These are phyloP conservation scores for Leccinum ochraceum DNA, from an alignment of 768 basidiomycete genomes.

Conservation along the genomic window DNA sequence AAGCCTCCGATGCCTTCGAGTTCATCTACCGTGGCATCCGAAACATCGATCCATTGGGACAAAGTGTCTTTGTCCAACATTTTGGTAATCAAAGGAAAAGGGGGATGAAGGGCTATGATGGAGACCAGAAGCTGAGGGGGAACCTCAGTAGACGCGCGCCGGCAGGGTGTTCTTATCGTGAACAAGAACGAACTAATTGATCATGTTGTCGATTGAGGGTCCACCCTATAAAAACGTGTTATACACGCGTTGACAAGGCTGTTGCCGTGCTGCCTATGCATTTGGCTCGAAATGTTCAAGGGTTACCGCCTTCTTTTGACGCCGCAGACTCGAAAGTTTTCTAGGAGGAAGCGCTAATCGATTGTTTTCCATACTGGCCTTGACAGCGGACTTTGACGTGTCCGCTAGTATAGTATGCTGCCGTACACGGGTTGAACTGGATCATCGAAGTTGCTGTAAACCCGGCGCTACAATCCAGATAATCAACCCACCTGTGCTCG, in stretches of 20 bases:
- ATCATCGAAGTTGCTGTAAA: conserved; percentile 14
- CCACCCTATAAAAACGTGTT: conserved; percentile 39
- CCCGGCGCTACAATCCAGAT: not conserved
- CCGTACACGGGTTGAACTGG: not conserved
- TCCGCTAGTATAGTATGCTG: conserved; percentile 3
- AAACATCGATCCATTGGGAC: conserved; percentile 17
- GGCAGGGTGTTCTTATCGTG: conserved; percentile 32
- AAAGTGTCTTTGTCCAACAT: conserved; percentile 18
- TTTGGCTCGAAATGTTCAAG: conserved; percentile 24
- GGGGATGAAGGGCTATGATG: not conserved
- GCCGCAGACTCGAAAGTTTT: conserved; percentile 18
- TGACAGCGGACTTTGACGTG: conserved; percentile 18
- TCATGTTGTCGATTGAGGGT: conserved; percentile 36
- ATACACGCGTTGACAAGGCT: conserved; percentile 35
- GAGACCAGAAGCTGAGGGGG: conserved; percentile 3
- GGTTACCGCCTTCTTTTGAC: conserved; percentile 20
- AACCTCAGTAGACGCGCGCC: conserved; percentile 14
- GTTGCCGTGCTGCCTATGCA: conserved; percentile 27
- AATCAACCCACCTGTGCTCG: conserved; percentile 14
- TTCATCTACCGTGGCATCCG: conserved; percentile 23
- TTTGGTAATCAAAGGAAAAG: not conserved
- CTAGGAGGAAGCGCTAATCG: conserved; percentile 13
- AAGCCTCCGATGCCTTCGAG: conserved; percentile 17
- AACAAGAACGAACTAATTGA: conserved; percentile 22
- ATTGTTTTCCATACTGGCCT: conserved; percentile 6